Conservation (phyloP, 202 grass and related monocot species). For the Panicum hallii region DNA sequence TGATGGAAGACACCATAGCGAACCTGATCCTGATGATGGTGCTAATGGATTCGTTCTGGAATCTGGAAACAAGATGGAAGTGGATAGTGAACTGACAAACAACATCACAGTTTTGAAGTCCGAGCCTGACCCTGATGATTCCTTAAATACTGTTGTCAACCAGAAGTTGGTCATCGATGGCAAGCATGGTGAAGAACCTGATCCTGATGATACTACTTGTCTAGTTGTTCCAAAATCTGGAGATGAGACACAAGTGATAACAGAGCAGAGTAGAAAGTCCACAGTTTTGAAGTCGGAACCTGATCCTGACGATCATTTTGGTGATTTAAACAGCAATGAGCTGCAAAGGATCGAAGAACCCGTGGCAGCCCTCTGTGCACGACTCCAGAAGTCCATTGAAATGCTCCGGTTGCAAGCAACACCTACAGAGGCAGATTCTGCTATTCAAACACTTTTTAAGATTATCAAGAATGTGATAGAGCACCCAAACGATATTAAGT, state of each 20-base stretch:
- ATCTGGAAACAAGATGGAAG: constrained; percentile 51
- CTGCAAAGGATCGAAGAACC: constrained; percentile 78
- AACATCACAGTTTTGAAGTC: constrained; percentile 36
- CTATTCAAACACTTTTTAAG: constrained; percentile 84
- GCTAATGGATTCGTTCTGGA: constrained; percentile 27
- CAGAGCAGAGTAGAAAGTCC: constrained; percentile 14
- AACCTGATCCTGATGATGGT: constrained; percentile 71
- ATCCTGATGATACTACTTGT: constrained; percentile 50
- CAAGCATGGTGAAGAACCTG: constrained; percentile 40
- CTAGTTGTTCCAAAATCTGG: constrained; percentile 31
- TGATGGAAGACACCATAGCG: constrained; percentile 36
- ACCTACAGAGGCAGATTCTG: constrained; percentile 60
- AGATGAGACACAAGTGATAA: constrained; percentile 38
- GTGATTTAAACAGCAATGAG: constrained; percentile 57
- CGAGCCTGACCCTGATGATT: constrained; percentile 70
- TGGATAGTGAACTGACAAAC: constrained; percentile 37
- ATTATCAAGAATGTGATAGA: constrained; percentile 96
- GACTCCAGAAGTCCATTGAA: constrained; percentile 68
- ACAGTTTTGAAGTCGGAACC: constrained; percentile 43
- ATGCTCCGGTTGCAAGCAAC: constrained; percentile 67
- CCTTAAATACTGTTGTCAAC: constrained; percentile 36
- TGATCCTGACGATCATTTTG: constrained; percentile 54
- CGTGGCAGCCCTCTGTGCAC: constrained; percentile 61
- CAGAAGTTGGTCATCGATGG: constrained; percentile 33
- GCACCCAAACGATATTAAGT: constrained; percentile 72